A percentile compares a stretch with the other conserved stretches of the same genome.
Conservation (phyloP, 805 yeast genomes). For the Lipomyces starkeyi region DNA sequence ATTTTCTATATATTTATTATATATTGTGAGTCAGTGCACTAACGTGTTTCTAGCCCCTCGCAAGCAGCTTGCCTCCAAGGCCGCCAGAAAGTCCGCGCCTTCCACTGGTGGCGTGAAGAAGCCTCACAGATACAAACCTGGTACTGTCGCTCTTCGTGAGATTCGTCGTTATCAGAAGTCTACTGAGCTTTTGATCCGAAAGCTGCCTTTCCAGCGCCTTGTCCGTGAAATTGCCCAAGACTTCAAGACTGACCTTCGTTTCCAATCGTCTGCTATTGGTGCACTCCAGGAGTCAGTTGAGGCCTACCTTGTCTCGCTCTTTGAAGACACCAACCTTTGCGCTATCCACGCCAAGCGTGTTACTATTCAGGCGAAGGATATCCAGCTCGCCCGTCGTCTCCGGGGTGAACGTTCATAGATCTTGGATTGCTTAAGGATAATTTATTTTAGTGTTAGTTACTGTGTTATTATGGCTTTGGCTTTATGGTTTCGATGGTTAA, state of each 20-base stretch:
- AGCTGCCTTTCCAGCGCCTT: constrained; percentile 88
- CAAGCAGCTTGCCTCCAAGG: constrained; percentile 88
- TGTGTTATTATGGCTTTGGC: constrained; percentile 15
- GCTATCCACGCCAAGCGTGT: constrained; percentile 95
- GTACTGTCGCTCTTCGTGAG: constrained; percentile 92
- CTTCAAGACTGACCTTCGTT: constrained; percentile 84
- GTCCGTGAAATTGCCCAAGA: constrained; percentile 90
- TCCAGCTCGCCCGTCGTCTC: constrained; percentile 88
- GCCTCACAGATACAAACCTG: constrained; percentile 95
- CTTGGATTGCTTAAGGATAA: not conserved
- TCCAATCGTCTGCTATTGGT: constrained; percentile 89
- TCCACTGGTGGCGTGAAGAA: constrained; percentile 85
- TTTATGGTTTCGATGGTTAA: constrained; percentile 22
- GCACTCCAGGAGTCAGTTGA: constrained; percentile 90
- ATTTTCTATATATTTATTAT: not conserved
- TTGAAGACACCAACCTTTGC: constrained; percentile 90
- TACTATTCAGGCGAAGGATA: constrained; percentile 89
- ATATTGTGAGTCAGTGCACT: not conserved
- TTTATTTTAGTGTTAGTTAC: constrained; percentile 8
- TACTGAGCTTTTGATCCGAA: constrained; percentile 84
- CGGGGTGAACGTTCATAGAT: constrained; percentile 62
- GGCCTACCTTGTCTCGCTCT: constrained; percentile 83
- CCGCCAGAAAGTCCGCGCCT: constrained; percentile 89
- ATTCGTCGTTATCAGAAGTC: constrained; percentile 91
- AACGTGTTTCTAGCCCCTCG: constrained; percentile 64